Evolutionary conservation across 345 rosid genomes (phyloP), one percentile per base, ranked within the genome.

Genomic region (Salix brachista): DNA sequence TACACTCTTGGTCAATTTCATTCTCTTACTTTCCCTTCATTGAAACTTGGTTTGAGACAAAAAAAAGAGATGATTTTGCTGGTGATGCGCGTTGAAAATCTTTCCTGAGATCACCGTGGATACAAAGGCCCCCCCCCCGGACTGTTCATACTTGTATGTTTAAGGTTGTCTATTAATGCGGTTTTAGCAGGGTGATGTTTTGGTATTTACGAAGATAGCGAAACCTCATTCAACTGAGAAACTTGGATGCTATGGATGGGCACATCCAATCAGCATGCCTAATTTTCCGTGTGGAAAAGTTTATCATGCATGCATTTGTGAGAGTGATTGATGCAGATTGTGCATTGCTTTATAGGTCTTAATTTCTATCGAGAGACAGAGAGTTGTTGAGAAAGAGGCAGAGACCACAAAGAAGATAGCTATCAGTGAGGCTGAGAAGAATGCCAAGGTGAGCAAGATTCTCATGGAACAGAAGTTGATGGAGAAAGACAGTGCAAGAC

Each of bases 401-500:
- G 97, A 94, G 89, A 92, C 97, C 30, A 72, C 37, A 37, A 92
- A 91, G 80, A 95, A 90, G 86, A 90, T 92, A 91, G 97, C 97
- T 56, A 87, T 92, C 67, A 92, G 97, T 81, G 97, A 90, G 85
- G 99, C 99, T 21, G 93, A 95, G 85, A 92, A 92, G 83, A 86
- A 87, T 56, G 91, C 97, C 74, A 87, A 86, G 65, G 97, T 90
- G 17, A 90, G 99, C 86, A 91, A 73, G 90, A 95, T 95, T 68
- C 82, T 85, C 42, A 91, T 95, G 99, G 90, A 88, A 44, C 97
- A 91, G 81, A 91, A 89, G 86, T 66, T 92, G 85, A 92, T 86
- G 84, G 97, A 94, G 90, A 95, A 90, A 82, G 97, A 90, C 80
- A 89, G 97, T 79, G 66, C 91, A 19, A 78, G 92, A 78, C 88